These are phyloP conservation scores for Botrytis medusae DNA, from an alignment of 2,329 filamentous ascomycete species.

Conservation along the genomic window DNA sequence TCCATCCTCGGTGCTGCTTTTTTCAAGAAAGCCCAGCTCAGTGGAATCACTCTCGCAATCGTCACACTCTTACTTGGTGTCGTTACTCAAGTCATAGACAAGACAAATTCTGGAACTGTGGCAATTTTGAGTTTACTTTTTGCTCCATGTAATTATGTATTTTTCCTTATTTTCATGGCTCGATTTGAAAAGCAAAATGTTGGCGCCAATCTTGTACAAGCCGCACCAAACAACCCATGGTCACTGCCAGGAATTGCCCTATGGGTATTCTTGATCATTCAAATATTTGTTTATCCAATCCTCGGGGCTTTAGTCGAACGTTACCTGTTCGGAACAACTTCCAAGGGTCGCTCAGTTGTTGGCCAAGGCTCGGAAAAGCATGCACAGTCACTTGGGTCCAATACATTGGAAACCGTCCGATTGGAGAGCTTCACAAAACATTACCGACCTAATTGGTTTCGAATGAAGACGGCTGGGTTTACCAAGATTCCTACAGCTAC, in stretches of 20 bases:
- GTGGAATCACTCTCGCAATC: conserved; percentile 77
- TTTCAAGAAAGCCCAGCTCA: conserved; percentile 85
- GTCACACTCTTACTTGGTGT: conserved; percentile 74
- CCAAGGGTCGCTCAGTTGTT: conserved; percentile 56
- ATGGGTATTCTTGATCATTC: conserved; percentile 74
- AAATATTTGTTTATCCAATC: conserved; percentile 75
- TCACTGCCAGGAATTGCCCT: conserved; percentile 70
- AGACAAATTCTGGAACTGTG: conserved; percentile 62
- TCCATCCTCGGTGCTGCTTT: conserved; percentile 79
- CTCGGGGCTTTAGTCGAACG: conserved; percentile 74
- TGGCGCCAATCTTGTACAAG: conserved; percentile 59
- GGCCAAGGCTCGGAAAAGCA: conserved; percentile 28
- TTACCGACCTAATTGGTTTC: conserved; percentile 66
- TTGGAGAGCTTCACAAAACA: conserved; percentile 75
- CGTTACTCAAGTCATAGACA: conserved; percentile 70
- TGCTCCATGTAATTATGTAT: conserved; percentile 84
- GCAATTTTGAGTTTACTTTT: conserved; percentile 74
- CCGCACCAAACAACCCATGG: conserved; percentile 66
- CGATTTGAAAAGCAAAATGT: conserved; percentile 67
- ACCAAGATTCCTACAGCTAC: conserved; percentile 52
- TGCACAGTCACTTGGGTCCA: conserved; percentile 26
- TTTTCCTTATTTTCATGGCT: conserved; percentile 73
- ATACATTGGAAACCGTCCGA: conserved; percentile 56
- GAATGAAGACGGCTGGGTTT: conserved; percentile 44
- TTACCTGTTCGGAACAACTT: conserved; percentile 72